These are phyloP conservation scores for Aspergillus coremiiformis DNA, from an alignment of 495 filamentous ascomycete species.

Conservation along the genomic window DNA sequence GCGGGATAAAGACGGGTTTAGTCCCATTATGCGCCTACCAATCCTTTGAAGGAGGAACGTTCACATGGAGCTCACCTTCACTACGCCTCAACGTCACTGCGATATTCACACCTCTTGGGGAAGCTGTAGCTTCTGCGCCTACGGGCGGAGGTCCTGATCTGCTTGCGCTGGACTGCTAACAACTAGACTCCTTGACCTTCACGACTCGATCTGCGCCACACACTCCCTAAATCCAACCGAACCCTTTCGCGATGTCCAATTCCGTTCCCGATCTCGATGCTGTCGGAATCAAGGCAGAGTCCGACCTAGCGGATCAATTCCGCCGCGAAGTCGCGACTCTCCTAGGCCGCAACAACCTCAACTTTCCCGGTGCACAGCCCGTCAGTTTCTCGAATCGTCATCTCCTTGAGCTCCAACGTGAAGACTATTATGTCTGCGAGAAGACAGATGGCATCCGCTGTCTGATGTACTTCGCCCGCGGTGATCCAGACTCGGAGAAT, in stretches of 20 bases:
- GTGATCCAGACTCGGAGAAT: conserved; percentile 38
- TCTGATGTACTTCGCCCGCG: conserved; percentile 73
- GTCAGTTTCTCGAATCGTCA: conserved; percentile 81
- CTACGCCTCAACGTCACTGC: background rate
- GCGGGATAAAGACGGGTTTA: background rate
- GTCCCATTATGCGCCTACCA: background rate
- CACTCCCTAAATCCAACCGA: background rate
- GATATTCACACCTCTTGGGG: background rate
- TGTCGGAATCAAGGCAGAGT: conserved; percentile 56
- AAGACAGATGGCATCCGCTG: conserved; percentile 96
- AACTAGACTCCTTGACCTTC: background rate
- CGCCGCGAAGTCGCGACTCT: conserved; percentile 69
- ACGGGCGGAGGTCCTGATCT: conserved; percentile 13
- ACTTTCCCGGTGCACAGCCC: conserved; percentile 90
- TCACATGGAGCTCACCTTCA: background rate
- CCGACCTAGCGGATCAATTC: conserved; percentile 49
- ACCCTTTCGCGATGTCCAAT: conserved; percentile 28
- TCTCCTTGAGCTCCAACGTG: conserved; percentile 62
- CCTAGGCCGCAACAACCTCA: conserved; percentile 54
- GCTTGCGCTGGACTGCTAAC: background rate
- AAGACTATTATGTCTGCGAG: conserved; percentile 96
- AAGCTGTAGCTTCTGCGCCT: conserved; percentile 12
- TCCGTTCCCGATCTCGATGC: conserved; percentile 42
- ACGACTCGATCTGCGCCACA: background rate
- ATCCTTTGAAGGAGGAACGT: background rate